Percentiles rank a stretch among this genome's conserved stretches.
phyloP scores from a whole-genome alignment of 169 alveolate genomes.

The Plasmodium sp. region DNA sequence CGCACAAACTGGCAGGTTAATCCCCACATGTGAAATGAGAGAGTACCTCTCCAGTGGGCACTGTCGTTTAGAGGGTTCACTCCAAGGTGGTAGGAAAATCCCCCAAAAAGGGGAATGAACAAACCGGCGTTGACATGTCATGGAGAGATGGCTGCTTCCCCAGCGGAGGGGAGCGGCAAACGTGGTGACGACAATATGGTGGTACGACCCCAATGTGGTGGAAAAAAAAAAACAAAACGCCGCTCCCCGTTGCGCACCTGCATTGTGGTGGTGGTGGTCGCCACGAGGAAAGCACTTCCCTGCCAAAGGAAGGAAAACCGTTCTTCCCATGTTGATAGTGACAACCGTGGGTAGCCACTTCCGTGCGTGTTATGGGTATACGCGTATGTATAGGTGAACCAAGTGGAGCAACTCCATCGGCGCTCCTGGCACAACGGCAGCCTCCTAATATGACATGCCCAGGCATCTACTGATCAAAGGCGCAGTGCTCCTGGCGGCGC shows the following conservation, averaged over 20 bases:
- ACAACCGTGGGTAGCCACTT: neutral
- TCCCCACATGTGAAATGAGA: neutral
- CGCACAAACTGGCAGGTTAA: neutral
- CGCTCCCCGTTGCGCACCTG: neutral
- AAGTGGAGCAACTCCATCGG: neutral
- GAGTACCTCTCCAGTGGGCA: neutral
- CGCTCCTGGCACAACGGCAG: neutral
- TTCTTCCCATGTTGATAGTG: neutral
- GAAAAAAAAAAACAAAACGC: too few relatives aligned
- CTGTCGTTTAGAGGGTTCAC: neutral
- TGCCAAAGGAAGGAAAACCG: neutral
- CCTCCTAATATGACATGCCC: slow-evolving; percentile 12
- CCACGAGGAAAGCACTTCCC: neutral
- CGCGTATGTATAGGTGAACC: neutral
- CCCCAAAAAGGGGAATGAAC: neutral
- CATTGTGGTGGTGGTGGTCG: neutral
- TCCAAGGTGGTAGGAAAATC: neutral
- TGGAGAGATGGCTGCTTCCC: neutral
- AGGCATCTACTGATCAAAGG: neutral
- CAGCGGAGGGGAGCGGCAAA: neutral
- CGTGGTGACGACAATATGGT: neutral
- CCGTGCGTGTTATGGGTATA: neutral
- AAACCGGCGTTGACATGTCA: neutral
- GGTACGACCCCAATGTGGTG: neutral
- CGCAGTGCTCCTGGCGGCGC: neutral